phyloP scores from a whole-genome alignment of 352 stramenopile genomes.

The Phytopythium oedochilum region DNA sequence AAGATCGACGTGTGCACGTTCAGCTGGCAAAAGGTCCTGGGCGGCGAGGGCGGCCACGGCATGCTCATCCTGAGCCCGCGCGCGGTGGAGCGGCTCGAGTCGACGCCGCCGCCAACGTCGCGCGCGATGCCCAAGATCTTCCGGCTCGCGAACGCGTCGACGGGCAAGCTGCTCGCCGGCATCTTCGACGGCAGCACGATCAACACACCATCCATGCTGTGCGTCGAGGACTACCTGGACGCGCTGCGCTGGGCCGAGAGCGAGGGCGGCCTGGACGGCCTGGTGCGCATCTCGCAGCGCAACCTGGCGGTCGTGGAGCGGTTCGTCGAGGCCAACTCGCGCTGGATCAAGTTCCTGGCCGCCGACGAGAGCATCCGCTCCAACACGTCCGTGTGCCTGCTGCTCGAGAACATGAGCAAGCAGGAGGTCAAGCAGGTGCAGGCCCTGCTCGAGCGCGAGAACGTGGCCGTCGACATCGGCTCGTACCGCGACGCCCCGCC shows the following conservation, averaged over 20 bases:
- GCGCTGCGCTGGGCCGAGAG: conserved; percentile 95
- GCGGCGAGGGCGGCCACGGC: conserved; percentile 97
- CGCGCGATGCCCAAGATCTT: conserved; percentile 99
- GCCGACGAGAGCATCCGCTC: conserved; percentile 91
- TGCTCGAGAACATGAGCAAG: conserved; percentile 90
- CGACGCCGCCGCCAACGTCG: conserved; percentile 79
- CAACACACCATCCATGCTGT: conserved; percentile 99
- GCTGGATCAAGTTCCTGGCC: conserved; percentile 97
- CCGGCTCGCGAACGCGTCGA: conserved; percentile 95
- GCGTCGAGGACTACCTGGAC: conserved; percentile 99
- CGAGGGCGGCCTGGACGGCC: conserved; percentile 90
- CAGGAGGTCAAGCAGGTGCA: conserved; percentile 97
- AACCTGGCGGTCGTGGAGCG: conserved; percentile 96
- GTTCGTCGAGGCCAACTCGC: conserved; percentile 94
- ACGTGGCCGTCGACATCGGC: conserved; percentile 97
- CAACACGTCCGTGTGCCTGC: conserved; percentile 97
- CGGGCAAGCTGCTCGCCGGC: conserved; percentile 89
- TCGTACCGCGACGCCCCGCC: conserved; percentile 98
- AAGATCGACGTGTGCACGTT: conserved; percentile 99
- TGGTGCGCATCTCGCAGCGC: conserved; percentile 92
- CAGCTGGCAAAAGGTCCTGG: conserved; percentile 99
- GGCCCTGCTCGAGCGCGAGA: conserved; percentile 92
- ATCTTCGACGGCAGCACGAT: conserved; percentile 99
- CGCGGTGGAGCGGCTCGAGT: conserved; percentile 96
- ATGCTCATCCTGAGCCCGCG: conserved; percentile 96